Base-by-base conservation (phyloP, 1,284 basidiomycete genomes). In the Malassezia arunalokei region DNA sequence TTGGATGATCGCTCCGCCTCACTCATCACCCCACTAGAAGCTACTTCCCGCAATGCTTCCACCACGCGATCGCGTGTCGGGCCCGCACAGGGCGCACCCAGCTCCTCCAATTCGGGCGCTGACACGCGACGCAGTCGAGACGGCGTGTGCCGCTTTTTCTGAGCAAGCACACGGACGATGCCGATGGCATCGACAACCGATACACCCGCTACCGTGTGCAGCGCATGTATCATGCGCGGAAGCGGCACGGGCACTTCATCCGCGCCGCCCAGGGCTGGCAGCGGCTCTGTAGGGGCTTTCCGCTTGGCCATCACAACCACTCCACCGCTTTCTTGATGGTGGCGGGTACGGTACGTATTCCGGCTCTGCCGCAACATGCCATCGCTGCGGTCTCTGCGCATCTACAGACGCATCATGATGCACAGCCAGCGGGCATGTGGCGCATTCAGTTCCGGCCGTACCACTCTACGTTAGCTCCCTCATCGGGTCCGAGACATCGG, bases 191-290 rank as follows among this genome's bases (percentile, higher is more conserved):
- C 53, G 15, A 42, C 37, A 8, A 55, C 53, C 8, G 41, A 28
- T 2, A 45, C 39, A 11, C 39, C 33, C 8, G 32, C 47, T 14
- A 50, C 29, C 27, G 47, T 55, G 32, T 55, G 53, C 8, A 55
- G 48, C 11, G 48, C 53, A 33, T 55, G 48, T 15, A 55, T 49
- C 20, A 55, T 27, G 3, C 53, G 47, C 5, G 53, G 53, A 8
- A 55, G 31, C 20, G 47, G 47, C 6, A 55, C 24, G 12, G 37
- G 33, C 33, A 35, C n/a, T 7, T 47, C 44, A 28, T 52, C 45
- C 14, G 28, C 43, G 15, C 40, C 49, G 9, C 2, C 29, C 5
- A 39, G 15, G 24, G 38, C 8, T 27, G 40, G 20, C 20, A 27
- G 17, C 40, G 20, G 9, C 17, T 17, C 8, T 3, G 5, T 12